phyloP scores from a whole-genome alignment of 2,329 filamentous ascomycete genomes.

The Paradendryphiella salina region DNA sequence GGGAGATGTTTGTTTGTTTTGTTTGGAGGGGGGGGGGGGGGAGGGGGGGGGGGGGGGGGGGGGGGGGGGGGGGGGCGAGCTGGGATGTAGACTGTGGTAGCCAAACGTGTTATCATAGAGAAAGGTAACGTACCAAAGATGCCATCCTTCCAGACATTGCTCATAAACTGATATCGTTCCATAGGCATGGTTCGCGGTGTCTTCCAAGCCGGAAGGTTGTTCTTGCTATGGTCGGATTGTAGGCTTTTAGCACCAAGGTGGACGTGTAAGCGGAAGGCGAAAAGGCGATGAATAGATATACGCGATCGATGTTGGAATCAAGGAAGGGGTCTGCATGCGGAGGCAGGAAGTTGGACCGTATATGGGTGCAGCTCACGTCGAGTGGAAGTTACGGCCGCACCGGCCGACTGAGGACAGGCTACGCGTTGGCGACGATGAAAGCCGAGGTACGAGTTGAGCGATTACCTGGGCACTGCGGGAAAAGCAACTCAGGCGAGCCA shows the following conservation, averaged over 20 bases:
- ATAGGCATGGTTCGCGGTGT: constrained; percentile 62
- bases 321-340: not conserved
- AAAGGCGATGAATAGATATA: not conserved
- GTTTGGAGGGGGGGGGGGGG: no score
- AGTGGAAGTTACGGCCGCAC: constrained; percentile 30
- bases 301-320: no score
- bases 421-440: constrained; percentile 8
- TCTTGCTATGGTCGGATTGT: constrained; percentile 5
- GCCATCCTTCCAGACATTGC: constrained; percentile 81
- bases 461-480: constrained; percentile 5
- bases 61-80: no score
- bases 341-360: constrained; percentile 3
- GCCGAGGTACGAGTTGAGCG: constrained; percentile 26
- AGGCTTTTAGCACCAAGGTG: constrained; percentile 1
- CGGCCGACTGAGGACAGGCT: constrained; percentile 9
- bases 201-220: constrained; percentile 18
- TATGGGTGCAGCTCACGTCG: constrained; percentile 13
- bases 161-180: constrained; percentile 74
- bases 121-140: constrained; percentile 69
- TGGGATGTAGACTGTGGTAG: no score
- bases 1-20: no score
- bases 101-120: not conserved
- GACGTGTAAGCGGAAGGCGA: not conserved
- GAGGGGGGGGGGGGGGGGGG: no score
- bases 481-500: not conserved